Evolutionary conservation across 768 basidiomycete genomes (phyloP), one percentile per base, ranked within the genome.

Genomic region (Rossbeevera mucosa): DNA sequence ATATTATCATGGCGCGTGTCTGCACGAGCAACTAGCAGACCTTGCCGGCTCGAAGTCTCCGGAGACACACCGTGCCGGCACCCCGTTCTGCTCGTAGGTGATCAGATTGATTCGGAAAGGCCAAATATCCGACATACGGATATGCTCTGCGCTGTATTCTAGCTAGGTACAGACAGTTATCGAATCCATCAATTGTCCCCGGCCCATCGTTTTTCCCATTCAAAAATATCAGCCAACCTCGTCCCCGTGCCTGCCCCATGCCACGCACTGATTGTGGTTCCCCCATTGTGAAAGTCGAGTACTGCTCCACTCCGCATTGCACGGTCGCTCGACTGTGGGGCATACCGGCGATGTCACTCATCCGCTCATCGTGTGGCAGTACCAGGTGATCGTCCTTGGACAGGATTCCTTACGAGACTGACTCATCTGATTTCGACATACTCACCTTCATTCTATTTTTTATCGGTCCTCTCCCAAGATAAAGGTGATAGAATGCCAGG

Each of bases 401-500:
- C 31, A 7, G 33, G 33, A n/a, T n/a, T n/a, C 16, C n/a, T 53
- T 59, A 63, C 59, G 60, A 51, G 42, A 61, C 44, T 30, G 29
- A n/a, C 40, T 13, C 31, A 38, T 40, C 45, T 41, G 20, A 31
- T 38, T 44, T 26, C 4, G 40, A 44, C 44, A 25, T 14, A 25
- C 18, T 40, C 43, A 22, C 31, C 28, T 44, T 11, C 22, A 46
- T 29, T 30, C 47, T 46, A 44, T 38, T 45, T 56, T 50, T 55
- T 56, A 51, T 62, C 50, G 33, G 40, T 18, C 20, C 47, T 42
- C 46, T 51, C 48, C 48, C 51, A 57, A 55, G 49, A 54, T 55
- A 18, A 50, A 46, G 26, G 21, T 43, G 55, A 62, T 56, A 64
- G 60, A 64, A 62, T 46, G 55, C 14, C 48, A 28, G 42, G 44